Percentiles rank a stretch among this genome's conserved stretches.
phyloP scores from a whole-genome alignment of 306 rosid species.

The Pterocarpus santalinus region DNA sequence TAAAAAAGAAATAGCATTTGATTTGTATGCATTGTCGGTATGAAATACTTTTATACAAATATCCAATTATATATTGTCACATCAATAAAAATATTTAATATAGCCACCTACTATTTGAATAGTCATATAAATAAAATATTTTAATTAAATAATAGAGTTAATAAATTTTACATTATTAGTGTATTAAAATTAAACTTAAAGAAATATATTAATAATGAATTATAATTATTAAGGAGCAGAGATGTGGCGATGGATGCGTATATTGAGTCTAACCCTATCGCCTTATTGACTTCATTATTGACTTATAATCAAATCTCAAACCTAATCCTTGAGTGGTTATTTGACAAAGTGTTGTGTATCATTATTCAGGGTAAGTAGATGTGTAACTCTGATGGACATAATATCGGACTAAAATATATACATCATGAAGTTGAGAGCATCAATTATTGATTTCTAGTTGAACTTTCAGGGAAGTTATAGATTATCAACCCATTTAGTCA shows the following conservation, averaged over 20 bases:
- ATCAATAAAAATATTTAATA: too few species aligned
- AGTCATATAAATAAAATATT: too few species aligned
- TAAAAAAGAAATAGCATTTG: not conserved
- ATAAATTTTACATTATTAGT: too few species aligned
- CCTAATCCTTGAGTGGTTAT: constrained; percentile 47
- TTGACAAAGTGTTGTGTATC: constrained; percentile 41
- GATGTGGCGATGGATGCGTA: not conserved
- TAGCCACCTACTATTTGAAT: too few species aligned
- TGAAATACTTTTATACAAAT: too few species aligned
- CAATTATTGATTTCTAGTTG: constrained; percentile 40
- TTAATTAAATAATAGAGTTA: too few species aligned
- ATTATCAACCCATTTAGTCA: constrained; percentile 23
- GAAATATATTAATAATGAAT: not conserved
- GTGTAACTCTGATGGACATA: constrained; percentile 6
- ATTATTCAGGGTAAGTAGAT: constrained; percentile 17
- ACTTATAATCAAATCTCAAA: constrained; percentile 39
- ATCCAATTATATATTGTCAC: too few species aligned
- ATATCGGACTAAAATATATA: constrained; percentile 17
- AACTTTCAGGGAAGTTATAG: constrained; percentile 6
- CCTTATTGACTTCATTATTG: constrained; percentile 38
- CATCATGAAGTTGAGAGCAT: not conserved
- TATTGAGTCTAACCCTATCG: not conserved
- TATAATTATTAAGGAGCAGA: too few species aligned
- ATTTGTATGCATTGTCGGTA: too few species aligned
- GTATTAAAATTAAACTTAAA: too few species aligned